A percentile compares a stretch with the other conserved stretches of the same genome.
Conservation (phyloP, 139 green algal genomes). For the Diplosphaera chodatii region DNA sequence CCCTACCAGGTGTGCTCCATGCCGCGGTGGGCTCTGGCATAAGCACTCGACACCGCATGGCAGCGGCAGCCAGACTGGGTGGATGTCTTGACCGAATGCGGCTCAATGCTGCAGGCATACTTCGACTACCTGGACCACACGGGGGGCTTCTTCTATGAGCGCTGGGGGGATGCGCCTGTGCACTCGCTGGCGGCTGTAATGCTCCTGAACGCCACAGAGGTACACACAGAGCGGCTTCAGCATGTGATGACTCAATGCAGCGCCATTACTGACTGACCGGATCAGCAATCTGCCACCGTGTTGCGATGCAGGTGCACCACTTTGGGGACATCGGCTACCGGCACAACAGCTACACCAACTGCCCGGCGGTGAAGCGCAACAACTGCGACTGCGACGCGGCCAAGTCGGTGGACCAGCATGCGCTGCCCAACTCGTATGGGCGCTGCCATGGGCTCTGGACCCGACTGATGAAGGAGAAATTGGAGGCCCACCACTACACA, state of each 20-base stretch:
- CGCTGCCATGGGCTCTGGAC: slow-evolving; percentile 14
- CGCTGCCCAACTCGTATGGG: slow-evolving; percentile 8
- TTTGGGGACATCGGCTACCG: slow-evolving; percentile 21
- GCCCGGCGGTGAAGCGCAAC: slow-evolving; percentile 10
- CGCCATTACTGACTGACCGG: too few relatives aligned
- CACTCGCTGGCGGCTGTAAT: slow-evolving; percentile 27
- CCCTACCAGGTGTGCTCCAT: too few relatives aligned
- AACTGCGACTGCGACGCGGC: slow-evolving; percentile 22
- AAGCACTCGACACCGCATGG: too few relatives aligned
- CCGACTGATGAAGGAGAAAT: not conserved
- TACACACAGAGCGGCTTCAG: too few relatives aligned
- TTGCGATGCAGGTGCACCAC: too few relatives aligned
- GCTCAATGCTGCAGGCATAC: too few relatives aligned
- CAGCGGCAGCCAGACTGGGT: too few relatives aligned
- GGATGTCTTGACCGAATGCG: too few relatives aligned
- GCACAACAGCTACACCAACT: slow-evolving; percentile 18
- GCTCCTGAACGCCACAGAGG: slow-evolving; percentile 20
- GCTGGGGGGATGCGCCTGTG: slow-evolving; percentile 35
- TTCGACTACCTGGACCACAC: slow-evolving; percentile 20
- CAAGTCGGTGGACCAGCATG: slow-evolving; percentile 13
- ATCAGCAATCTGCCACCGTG: too few relatives aligned
- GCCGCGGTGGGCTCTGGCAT: too few relatives aligned
- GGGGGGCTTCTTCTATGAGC: slow-evolving; percentile 32
- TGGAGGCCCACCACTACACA: not conserved
- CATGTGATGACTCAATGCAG: too few relatives aligned